phyloP scores from a whole-genome alignment of 768 basidiomycete genomes.

The Kwoniella botswanensis region DNA sequence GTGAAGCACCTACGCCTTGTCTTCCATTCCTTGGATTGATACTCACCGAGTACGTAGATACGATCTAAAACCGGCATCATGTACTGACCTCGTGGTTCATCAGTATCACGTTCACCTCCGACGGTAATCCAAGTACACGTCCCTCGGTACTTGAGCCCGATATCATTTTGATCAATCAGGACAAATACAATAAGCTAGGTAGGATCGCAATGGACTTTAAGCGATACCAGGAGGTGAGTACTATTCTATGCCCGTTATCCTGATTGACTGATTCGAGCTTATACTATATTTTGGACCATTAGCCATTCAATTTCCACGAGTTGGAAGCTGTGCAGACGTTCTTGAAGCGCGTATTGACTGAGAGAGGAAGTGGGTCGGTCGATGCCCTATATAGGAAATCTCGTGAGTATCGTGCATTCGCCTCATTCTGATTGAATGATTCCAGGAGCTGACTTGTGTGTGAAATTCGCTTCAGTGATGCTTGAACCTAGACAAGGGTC shows the following conservation, averaged over 20 bases:
- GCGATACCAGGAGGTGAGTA: constrained; percentile 54
- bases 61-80: too few species aligned
- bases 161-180: constrained; percentile 89
- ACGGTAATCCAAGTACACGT: constrained; percentile 87
- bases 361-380: constrained; percentile 52
- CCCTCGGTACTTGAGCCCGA: constrained; percentile 74
- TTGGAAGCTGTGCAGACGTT: constrained; percentile 80
- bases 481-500: constrained; percentile 53
- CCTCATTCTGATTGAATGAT: neutral
- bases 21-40: constrained; percentile 88
- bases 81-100: too few species aligned
- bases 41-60: constrained; percentile 53
- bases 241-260: neutral
- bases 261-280: neutral
- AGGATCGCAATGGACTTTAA: constrained; percentile 76
- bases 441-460: neutral
- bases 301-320: constrained; percentile 73
- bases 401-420: constrained; percentile 21
- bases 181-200: constrained; percentile 90
- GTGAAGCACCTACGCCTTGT: constrained; percentile 87
- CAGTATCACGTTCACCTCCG: constrained; percentile 85
- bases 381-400: constrained; percentile 55
- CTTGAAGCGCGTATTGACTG: constrained; percentile 47
- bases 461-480: constrained; percentile 38
- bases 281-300: neutral